These are phyloP conservation scores for Terfezia boudieri DNA, from an alignment of 495 filamentous ascomycete genomes.

Conservation along the genomic window DNA sequence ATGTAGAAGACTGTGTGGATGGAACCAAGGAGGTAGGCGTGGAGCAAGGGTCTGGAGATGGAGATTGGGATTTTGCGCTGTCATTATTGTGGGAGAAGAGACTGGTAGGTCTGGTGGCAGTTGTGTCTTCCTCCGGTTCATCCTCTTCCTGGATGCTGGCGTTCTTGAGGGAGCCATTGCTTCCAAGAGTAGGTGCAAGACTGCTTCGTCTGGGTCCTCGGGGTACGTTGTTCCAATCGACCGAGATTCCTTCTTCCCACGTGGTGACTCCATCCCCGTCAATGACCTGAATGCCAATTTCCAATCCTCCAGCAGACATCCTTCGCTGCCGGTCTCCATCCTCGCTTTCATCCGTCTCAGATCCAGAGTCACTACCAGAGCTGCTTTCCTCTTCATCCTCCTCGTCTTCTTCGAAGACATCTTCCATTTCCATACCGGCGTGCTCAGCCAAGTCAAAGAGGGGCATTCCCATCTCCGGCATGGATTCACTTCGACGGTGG, in stretches of 20 bases:
- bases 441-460: slow-evolving; percentile 49
- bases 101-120: not conserved
- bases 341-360: slow-evolving; percentile 21
- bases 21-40: slow-evolving; percentile 15
- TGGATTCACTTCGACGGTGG: slow-evolving; percentile 78
- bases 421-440: slow-evolving; percentile 45
- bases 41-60: slow-evolving; percentile 8
- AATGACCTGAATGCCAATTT: slow-evolving; percentile 31
- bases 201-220: not conserved
- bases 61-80: not conserved
- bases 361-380: slow-evolving; percentile 21
- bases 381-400: slow-evolving; percentile 31
- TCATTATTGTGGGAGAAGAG: slow-evolving; percentile 5
- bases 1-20: slow-evolving; percentile 11
- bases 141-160: not conserved
- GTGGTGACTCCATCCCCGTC: slow-evolving; percentile 19
- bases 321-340: slow-evolving; percentile 11
- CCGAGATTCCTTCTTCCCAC: slow-evolving; percentile 14
- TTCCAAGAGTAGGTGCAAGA: not conserved
- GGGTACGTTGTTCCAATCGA: slow-evolving; percentile 8
- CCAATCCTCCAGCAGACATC: slow-evolving; percentile 22
- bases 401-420: slow-evolving; percentile 93
- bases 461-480: slow-evolving; percentile 47
- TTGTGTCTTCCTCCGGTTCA: not conserved
- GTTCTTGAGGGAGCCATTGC: not conserved